A percentile compares a stretch with the other conserved stretches of the same genome.
Evolutionary conservation across 176 grass and related monocot species (phyloP).

Genomic region (Luzula sylvatica): DNA sequence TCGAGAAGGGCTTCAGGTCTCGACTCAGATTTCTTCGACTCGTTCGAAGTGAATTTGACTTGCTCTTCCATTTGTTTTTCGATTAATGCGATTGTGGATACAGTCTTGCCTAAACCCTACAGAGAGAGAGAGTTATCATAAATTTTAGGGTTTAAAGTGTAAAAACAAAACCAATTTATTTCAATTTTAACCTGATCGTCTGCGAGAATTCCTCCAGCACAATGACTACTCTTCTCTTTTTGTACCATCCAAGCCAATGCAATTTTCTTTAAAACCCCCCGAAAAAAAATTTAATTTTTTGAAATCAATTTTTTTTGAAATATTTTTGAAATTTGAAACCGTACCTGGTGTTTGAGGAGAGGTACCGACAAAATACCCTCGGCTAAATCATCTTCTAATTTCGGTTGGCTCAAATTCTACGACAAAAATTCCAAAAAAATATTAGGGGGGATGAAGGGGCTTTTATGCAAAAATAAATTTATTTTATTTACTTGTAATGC

Average conservation of each 20-base stretch:
- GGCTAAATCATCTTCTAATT: conserved; percentile 76
- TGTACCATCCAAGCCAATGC: conserved; percentile 87
- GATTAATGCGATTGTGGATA: conserved; percentile 81
- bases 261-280: conserved; percentile 47
- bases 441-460: conserved; percentile 24
- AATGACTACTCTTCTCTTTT: conserved; percentile 53
- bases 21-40: conserved; percentile 41
- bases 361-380: conserved; percentile 69
- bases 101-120: conserved; percentile 83
- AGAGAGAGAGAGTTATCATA: conserved; percentile 27
- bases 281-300: conserved; percentile 7
- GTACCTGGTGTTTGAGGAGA: conserved; percentile 93
- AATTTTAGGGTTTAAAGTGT: neutral
- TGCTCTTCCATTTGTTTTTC: conserved; percentile 84
- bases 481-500: conserved; percentile 67
- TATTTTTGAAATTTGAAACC: neutral
- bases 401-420: conserved; percentile 64
- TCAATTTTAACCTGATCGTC: conserved; percentile 61
- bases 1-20: conserved; percentile 81
- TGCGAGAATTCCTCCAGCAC: conserved; percentile 81
- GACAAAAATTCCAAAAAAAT: conserved; percentile 5
- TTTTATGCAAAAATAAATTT: conserved; percentile 2
- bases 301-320: conserved; percentile 13
- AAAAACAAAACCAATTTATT: neutral
- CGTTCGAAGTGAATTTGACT: conserved; percentile 54